These are phyloP conservation scores for Symbiodinium natans DNA, from an alignment of 73 alveolate genomes.

Conservation along the genomic window DNA sequence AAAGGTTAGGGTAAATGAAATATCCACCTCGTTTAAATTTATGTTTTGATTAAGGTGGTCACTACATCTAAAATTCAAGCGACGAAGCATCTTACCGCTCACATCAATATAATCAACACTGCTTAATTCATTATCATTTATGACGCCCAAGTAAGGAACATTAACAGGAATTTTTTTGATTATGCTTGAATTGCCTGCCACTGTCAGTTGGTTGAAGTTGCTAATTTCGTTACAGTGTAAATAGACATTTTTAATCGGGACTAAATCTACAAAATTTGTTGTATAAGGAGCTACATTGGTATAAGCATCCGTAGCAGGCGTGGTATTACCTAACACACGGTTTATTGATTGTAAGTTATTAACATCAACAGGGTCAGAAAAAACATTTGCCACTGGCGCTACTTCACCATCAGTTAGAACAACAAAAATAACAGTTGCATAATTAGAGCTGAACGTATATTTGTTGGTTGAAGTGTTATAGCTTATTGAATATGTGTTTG, in stretches of 20 bases:
- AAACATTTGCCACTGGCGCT: background rate
- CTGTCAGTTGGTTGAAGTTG: background rate
- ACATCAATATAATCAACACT: background rate
- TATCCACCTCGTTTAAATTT: background rate
- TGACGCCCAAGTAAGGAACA: background rate
- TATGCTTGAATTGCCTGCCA: background rate
- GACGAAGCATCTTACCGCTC: background rate
- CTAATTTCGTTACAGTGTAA: background rate
- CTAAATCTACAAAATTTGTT: too few species aligned
- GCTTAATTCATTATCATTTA: background rate
- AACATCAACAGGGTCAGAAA: slow-evolving; percentile 14
- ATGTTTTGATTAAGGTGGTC: background rate
- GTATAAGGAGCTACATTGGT: background rate
- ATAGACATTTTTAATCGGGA: background rate
- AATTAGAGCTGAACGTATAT: too few species aligned
- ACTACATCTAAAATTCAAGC: background rate
- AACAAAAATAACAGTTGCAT: background rate
- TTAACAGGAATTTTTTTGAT: background rate
- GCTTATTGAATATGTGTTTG: too few species aligned
- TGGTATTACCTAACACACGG: too few species aligned
- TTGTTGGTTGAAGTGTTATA: too few species aligned
- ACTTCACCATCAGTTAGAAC: background rate
- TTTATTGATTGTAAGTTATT: background rate
- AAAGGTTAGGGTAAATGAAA: background rate
- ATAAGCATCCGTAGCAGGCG: slow-evolving; percentile 1